Evolutionary conservation across 73 alveolate species (phyloP).

Genomic region (Stentor coeruleus): DNA sequence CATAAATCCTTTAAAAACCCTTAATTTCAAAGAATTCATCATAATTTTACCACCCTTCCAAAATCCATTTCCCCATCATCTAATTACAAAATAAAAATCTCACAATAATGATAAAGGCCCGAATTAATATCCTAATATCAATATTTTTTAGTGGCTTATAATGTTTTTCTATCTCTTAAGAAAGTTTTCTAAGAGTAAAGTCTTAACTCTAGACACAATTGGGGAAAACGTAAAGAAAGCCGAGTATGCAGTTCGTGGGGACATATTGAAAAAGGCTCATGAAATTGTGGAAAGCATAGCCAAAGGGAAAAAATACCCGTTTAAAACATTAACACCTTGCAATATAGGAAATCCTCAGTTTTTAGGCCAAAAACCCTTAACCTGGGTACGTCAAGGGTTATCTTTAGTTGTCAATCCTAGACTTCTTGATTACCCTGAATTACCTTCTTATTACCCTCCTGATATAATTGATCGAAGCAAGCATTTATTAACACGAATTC

Average conservation of each 20-base stretch:
- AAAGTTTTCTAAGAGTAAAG: too few relatives aligned
- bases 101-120: too few relatives aligned
- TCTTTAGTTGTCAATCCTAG: slow-evolving; percentile 37
- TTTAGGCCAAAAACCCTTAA: slow-evolving; percentile 49
- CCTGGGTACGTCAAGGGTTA: slow-evolving; percentile 57
- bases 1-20: too few relatives aligned
- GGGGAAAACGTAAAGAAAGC: slow-evolving; percentile 34
- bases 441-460: neutral
- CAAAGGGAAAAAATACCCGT: slow-evolving; percentile 35
- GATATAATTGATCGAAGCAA: slow-evolving; percentile 33
- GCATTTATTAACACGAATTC: neutral
- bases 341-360: slow-evolving; percentile 66
- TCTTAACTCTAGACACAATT: slow-evolving; percentile 13
- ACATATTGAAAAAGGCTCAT: slow-evolving; percentile 43
- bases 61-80: too few relatives aligned
- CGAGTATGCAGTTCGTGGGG: slow-evolving; percentile 61
- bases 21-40: too few relatives aligned
- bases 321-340: slow-evolving; percentile 44
- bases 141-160: too few relatives aligned
- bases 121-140: too few relatives aligned
- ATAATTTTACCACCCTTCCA: too few relatives aligned
- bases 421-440: neutral
- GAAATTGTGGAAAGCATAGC: slow-evolving; percentile 38
- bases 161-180: too few relatives aligned
- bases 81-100: too few relatives aligned